phyloP scores from a whole-genome alignment of 805 yeast species.

The Ogataea haglerorum region DNA sequence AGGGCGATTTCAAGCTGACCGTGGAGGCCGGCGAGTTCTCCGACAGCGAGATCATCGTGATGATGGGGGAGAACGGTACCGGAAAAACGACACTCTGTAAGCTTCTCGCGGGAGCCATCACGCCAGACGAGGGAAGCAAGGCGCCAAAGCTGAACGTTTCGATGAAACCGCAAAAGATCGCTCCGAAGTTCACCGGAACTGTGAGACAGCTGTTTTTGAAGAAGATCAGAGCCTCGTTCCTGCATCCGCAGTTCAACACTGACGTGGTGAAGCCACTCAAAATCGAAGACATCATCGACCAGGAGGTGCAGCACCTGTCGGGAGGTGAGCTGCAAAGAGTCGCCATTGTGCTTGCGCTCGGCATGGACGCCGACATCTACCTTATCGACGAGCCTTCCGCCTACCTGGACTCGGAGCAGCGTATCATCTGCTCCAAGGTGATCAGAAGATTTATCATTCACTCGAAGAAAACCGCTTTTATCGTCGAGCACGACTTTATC shows the following conservation, averaged over 20 bases:
- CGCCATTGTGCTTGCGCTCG: constrained; percentile 92
- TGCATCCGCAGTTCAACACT: constrained; percentile 96
- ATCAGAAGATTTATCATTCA: constrained; percentile 95
- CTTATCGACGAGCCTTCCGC: constrained; percentile 99
- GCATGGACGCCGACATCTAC: constrained; percentile 93
- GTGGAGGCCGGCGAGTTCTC: constrained; percentile 88
- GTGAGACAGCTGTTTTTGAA: constrained; percentile 96
- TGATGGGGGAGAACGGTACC: constrained; percentile 99
- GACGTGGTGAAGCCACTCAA: constrained; percentile 95
- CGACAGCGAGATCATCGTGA: constrained; percentile 93
- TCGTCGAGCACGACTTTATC: constrained; percentile 99
- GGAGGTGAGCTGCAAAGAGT: constrained; percentile 99
- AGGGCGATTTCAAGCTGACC: constrained; percentile 88
- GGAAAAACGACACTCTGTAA: constrained; percentile 98
- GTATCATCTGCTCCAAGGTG: constrained; percentile 98
- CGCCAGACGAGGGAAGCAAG: constrained; percentile 77
- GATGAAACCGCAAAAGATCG: constrained; percentile 99
- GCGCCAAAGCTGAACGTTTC: constrained; percentile 89
- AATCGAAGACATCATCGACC: constrained; percentile 92
- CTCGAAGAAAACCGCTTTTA: constrained; percentile 96
- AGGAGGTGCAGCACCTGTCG: constrained; percentile 94
- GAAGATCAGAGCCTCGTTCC: constrained; percentile 89
- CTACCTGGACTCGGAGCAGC: constrained; percentile 97
- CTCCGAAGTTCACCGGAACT: constrained; percentile 98
- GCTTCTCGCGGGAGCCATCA: constrained; percentile 86